Conservation (phyloP, 2,329 filamentous ascomycete genomes). For the Trichophyton rubrum region DNA sequence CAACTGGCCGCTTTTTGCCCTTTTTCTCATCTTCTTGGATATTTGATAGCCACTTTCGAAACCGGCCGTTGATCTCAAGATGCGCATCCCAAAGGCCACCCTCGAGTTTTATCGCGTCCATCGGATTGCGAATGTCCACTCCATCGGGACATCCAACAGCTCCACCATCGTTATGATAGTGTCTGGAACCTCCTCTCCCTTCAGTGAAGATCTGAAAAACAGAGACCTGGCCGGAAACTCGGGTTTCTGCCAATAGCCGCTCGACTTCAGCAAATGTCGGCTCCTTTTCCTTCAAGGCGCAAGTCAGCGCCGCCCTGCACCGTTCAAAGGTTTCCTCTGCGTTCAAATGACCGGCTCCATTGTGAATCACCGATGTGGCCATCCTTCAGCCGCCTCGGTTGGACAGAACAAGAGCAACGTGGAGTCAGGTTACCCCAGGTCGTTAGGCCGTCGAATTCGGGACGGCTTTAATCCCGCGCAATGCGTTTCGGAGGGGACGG, state of each 20-base stretch:
- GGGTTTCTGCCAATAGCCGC: constrained; percentile 30
- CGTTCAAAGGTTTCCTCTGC: constrained; percentile 17
- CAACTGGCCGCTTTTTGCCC: constrained; percentile 43
- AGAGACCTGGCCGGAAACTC: not conserved
- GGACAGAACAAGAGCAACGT: not conserved
- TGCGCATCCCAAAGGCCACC: constrained; percentile 67
- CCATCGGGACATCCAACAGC: not conserved
- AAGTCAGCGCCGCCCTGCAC: constrained; percentile 39
- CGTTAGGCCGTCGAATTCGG: not conserved
- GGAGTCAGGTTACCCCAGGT: not conserved
- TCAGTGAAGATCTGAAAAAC: not conserved
- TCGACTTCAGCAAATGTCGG: constrained; percentile 40
- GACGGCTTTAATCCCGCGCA: not conserved
- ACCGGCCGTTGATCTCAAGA: constrained; percentile 62
- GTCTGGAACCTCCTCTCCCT: not conserved
- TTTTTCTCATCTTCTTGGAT: constrained; percentile 35
- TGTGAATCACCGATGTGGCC: constrained; percentile 1
- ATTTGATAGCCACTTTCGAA: constrained; percentile 54
- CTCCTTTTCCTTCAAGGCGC: constrained; percentile 38
- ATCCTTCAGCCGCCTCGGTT: not conserved
- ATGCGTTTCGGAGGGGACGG: not conserved
- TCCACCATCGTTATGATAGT: not conserved
- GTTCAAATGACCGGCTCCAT: constrained; percentile 14
- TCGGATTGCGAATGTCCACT: not conserved
- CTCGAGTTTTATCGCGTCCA: constrained; percentile 52